phyloP scores from a whole-genome alignment of 768 basidiomycete genomes.

The Collybia mongolica region DNA sequence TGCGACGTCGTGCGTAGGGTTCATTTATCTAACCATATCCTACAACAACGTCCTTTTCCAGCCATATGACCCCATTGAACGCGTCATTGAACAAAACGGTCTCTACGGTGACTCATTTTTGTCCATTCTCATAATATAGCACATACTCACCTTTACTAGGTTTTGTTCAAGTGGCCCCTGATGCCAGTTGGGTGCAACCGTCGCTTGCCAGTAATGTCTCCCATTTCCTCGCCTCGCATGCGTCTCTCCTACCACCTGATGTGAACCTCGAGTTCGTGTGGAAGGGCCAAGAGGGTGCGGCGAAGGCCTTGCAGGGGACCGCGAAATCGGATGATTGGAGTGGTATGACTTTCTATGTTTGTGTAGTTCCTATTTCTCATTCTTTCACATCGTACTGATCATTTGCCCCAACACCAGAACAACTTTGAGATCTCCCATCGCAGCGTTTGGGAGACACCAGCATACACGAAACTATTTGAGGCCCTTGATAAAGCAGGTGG shows the following conservation, averaged over 20 bases:
- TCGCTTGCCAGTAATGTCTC: conserved; percentile 26
- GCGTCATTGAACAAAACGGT: conserved; percentile 19
- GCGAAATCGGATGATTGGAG: conserved; percentile 26
- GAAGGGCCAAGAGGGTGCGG: conserved; percentile 15
- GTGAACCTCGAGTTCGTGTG: conserved; percentile 25
- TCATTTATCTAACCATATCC: not conserved
- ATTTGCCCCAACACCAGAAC: conserved; percentile 14
- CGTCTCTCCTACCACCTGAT: conserved; percentile 14
- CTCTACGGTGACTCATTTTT: conserved; percentile 18
- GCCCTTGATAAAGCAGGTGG: conserved; percentile 23
- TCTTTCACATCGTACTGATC: not conserved
- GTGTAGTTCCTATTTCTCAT: conserved; percentile 6
- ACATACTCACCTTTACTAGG: conserved; percentile 8
- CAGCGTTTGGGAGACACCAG: conserved; percentile 22
- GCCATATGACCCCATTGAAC: conserved; percentile 27
- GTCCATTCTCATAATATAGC: not conserved
- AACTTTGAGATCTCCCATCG: conserved; percentile 30
- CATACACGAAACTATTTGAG: conserved; percentile 24
- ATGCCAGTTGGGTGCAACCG: conserved; percentile 26
- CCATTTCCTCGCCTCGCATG: conserved; percentile 14
- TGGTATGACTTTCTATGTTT: conserved; percentile 25
- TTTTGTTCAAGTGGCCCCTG: conserved; percentile 25
- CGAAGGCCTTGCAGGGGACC: conserved; percentile 22
- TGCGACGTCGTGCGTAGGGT: conserved; percentile 24
- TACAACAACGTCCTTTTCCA: conserved; percentile 2